Evolutionary conservation across 768 basidiomycete species (phyloP).

Genomic region (Termitomyces titanicus): DNA sequence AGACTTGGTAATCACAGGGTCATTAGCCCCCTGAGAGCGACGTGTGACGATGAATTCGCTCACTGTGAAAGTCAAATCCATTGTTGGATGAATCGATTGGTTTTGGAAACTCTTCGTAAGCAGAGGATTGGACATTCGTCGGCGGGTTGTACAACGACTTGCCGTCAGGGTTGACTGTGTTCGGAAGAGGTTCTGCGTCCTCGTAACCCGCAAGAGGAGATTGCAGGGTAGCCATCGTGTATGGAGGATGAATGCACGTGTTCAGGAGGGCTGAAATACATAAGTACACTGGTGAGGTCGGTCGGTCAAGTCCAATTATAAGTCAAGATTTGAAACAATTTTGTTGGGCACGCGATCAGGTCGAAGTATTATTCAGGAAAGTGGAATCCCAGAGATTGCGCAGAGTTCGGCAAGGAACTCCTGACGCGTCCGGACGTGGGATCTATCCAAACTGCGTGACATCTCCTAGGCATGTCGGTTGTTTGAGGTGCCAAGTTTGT

Average conservation of each 20-base stretch:
- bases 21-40: not conserved
- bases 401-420: not conserved
- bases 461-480: not conserved
- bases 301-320: no score
- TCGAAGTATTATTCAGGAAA: not conserved
- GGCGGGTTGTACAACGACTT: constrained; percentile 53
- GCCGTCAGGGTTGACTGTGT: constrained; percentile 46
- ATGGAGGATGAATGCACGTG: no score
- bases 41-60: constrained; percentile 16
- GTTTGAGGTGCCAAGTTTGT: not conserved
- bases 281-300: no score
- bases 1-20: constrained; percentile 37
- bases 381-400: not conserved
- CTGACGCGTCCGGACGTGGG: not conserved
- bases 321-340: no score
- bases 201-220: constrained; percentile 38
- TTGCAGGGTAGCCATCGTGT: constrained; percentile 16
- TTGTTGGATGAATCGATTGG: constrained; percentile 52
- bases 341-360: not conserved
- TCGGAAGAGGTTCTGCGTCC: constrained; percentile 38
- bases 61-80: constrained; percentile 74
- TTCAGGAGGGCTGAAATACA: no score
- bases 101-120: constrained; percentile 51
- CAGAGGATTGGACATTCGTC: constrained; percentile 35
- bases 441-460: not conserved